These are phyloP conservation scores for Ustilago vetiveriae DNA, from an alignment of 1,284 basidiomycete species.

Conservation along the genomic window DNA sequence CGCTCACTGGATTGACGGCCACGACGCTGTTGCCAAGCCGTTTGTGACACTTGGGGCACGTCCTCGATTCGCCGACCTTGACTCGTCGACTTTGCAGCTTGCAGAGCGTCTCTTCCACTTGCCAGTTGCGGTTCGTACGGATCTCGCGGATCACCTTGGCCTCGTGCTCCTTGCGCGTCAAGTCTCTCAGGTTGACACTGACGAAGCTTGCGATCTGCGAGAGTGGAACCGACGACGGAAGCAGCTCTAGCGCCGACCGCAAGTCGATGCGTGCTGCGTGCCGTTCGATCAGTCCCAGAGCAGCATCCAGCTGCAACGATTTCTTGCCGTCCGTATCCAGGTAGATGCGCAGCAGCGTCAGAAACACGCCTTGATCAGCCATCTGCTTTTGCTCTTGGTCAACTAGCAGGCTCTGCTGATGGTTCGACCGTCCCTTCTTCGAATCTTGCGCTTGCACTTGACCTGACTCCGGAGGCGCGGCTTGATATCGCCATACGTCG, in stretches of 20 bases:
- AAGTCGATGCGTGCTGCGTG: conserved; percentile 84
- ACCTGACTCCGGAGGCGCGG: background rate
- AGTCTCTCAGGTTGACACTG: conserved; percentile 39
- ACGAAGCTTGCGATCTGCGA: conserved; percentile 79
- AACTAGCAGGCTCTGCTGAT: conserved; percentile 36
- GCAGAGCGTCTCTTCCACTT: conserved; percentile 78
- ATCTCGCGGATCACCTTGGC: conserved; percentile 74
- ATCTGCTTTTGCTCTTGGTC: conserved; percentile 34
- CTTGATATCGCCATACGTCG: conserved; percentile 40
- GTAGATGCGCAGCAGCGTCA: conserved; percentile 86
- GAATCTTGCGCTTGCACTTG: conserved; percentile 5
- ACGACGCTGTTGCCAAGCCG: conserved; percentile 92
- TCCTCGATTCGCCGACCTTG: conserved; percentile 84
- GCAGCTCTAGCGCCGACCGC: conserved; percentile 79
- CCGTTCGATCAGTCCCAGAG: conserved; percentile 81
- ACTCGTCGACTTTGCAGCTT: conserved; percentile 81
- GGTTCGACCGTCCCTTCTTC: conserved; percentile 17
- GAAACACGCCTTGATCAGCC: conserved; percentile 73
- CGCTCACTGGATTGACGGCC: conserved; percentile 74
- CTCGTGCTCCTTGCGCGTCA: conserved; percentile 35
- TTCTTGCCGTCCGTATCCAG: conserved; percentile 70
- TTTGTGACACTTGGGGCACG: conserved; percentile 95
- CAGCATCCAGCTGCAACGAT: conserved; percentile 71
- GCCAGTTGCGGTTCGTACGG: conserved; percentile 76
- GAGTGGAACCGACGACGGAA: conserved; percentile 86